Evolutionary conservation across 75 land plant genomes (phyloP), one percentile per base, ranked within the genome.

Genomic region (Azolla pinnata): DNA sequence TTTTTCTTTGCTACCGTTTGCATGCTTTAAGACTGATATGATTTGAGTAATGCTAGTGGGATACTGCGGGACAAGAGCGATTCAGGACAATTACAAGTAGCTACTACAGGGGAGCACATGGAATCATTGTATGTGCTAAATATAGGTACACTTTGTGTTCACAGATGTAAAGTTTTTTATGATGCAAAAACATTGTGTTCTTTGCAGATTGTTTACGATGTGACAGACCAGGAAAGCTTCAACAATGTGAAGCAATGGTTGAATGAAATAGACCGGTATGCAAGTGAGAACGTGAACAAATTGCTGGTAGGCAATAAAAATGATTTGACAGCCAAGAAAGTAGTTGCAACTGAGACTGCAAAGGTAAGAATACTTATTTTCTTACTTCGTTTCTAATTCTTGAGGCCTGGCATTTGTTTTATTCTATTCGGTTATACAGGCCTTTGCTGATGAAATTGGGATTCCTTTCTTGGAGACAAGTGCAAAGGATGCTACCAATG

Each of bases 51-150:
- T n/a, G n/a, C n/a, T 69, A 87, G 91, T 88, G 95, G 95, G 95
- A 88, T 57, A 88, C 95, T 49, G 95, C 95, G 34, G 90, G 90
- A 17, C 95, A 88, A 75, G 95, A 88, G 76, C 82, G 95, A 45
- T 88, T 88, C 57, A 71, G 89, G 70, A 88, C 95, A 52, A 88
- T 88, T 42, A 85, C 90, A 19, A 88, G 95, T 60, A 85, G 95
- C 76, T 88, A 88, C 68, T 85, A 88, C 44, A 78, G 90, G 54
- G 95, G 95, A 44, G 95, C 89, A 8, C 95, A 88, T 75, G 95
- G 95, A 3, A 88, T 88, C 30, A 88, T 88, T 61, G 93, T 87
- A 76, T 65, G 83, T 67, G 24, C 34, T 34, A 19, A 3, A 2
- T 8, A 7, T 28, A 31, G 34, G 2, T 57, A 8, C 14, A n/a